Evolutionary conservation across 2,329 filamentous ascomycete species (phyloP).

Genomic region (Penicillium concentricum): DNA sequence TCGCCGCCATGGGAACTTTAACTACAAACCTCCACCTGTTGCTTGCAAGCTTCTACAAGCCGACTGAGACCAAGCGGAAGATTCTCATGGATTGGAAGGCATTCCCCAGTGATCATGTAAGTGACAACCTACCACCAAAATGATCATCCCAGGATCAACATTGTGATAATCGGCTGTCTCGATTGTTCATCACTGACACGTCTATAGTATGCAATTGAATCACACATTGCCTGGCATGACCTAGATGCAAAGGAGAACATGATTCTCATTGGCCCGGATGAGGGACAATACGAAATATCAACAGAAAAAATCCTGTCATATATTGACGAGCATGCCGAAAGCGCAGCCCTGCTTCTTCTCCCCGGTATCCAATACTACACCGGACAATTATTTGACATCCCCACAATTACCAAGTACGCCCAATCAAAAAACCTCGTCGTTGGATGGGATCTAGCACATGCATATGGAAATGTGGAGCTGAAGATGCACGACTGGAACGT

Average conservation of each 20-base stretch:
- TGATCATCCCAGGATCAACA: not conserved
- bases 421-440: slow-evolving; percentile 66
- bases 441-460: slow-evolving; percentile 85
- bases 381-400: slow-evolving; percentile 80
- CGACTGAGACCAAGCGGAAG: slow-evolving; percentile 64
- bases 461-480: slow-evolving; percentile 76
- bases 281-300: slow-evolving; percentile 58
- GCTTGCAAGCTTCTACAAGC: slow-evolving; percentile 78
- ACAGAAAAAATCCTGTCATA: slow-evolving; percentile 68
- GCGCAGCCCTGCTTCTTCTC: slow-evolving; percentile 72
- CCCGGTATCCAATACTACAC: slow-evolving; percentile 91
- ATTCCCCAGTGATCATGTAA: slow-evolving; percentile 78
- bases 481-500: slow-evolving; percentile 82
- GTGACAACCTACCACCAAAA: slow-evolving; percentile 21
- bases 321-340: slow-evolving; percentile 71
- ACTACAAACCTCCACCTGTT: slow-evolving; percentile 77
- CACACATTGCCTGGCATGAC: slow-evolving; percentile 71
- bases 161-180: not conserved
- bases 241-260: slow-evolving; percentile 66
- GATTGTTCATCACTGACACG: slow-evolving; percentile 9
- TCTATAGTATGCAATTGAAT: slow-evolving; percentile 72
- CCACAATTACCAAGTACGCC: slow-evolving; percentile 72
- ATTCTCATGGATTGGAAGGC: slow-evolving; percentile 83
- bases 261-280: slow-evolving; percentile 66
- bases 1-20: slow-evolving; percentile 83